A percentile compares a stretch with the other conserved stretches of the same genome.
Evolutionary conservation across 129 eudicot species (phyloP).

Genomic region (Helichrysum umbraculigerum): DNA sequence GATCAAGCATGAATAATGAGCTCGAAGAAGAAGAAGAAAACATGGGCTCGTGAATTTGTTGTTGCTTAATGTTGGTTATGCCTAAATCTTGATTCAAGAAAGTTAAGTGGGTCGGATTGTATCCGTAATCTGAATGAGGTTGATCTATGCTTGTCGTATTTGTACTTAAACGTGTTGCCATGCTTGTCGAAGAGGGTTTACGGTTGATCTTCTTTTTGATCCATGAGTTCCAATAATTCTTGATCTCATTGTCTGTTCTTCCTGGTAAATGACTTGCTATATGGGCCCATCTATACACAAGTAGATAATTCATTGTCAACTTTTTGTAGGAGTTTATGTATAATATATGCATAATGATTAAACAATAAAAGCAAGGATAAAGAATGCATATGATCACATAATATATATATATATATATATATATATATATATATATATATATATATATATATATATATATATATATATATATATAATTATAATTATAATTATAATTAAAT

Average conservation of each 20-base stretch:
- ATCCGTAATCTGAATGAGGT: conserved; percentile 31
- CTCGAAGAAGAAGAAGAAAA: conserved; percentile 43
- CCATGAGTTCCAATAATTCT: conserved; percentile 95
- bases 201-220: conserved; percentile 83
- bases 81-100: conserved; percentile 50
- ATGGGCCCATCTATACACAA: conserved; percentile 80
- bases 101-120: conserved; percentile 40
- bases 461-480: too few species aligned
- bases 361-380: conserved; percentile 14
- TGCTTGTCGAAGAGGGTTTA: conserved; percentile 46
- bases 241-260: conserved; percentile 85
- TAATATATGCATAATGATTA: not conserved
- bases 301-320: not conserved
- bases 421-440: too few species aligned
- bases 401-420: too few species aligned
- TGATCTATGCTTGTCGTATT: conserved; percentile 27
- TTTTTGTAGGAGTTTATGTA: not conserved
- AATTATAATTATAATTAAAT: not conserved
- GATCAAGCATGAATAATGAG: conserved; percentile 68
- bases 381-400: conserved; percentile 6
- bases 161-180: conserved; percentile 30
- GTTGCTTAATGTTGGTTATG: conserved; percentile 45
- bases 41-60: conserved; percentile 31
- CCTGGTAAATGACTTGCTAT: conserved; percentile 95
- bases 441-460: too few species aligned